phyloP scores from a whole-genome alignment of 2,329 filamentous ascomycete genomes.

The Apiospora rasikravindrae region DNA sequence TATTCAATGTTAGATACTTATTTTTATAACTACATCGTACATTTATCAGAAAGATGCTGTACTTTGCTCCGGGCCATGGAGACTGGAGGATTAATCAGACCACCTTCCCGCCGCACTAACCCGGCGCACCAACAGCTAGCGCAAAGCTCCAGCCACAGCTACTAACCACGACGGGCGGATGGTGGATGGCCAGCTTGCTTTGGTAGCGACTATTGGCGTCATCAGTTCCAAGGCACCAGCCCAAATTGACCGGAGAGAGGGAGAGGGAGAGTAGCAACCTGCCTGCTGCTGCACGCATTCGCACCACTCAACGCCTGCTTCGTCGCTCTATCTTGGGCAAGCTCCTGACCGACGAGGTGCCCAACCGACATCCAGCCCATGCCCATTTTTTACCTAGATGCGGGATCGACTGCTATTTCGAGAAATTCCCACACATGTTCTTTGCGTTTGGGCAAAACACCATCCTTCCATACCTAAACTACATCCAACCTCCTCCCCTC shows the following conservation, averaged over 20 bases:
- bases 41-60: background rate
- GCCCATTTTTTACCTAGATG: background rate
- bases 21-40: background rate
- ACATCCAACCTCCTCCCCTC: background rate
- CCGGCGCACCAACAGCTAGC: background rate
- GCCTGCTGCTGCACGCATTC: slow-evolving; percentile 11
- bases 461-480: background rate
- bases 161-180: background rate
- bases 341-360: background rate
- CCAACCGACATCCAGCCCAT: background rate
- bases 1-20: background rate
- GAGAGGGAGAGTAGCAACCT: background rate
- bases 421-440: background rate
- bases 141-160: slow-evolving; percentile 10
- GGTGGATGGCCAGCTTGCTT: background rate
- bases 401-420: background rate
- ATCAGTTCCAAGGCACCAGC: slow-evolving; percentile 18
- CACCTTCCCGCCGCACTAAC: background rate
- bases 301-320: slow-evolving; percentile 8
- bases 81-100: background rate
- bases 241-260: background rate
- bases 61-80: background rate
- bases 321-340: slow-evolving; percentile 4
- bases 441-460: background rate
- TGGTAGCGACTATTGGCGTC: slow-evolving; percentile 18